phyloP scores from a whole-genome alignment of 169 alveolate species.

The Theileria orientalis region DNA sequence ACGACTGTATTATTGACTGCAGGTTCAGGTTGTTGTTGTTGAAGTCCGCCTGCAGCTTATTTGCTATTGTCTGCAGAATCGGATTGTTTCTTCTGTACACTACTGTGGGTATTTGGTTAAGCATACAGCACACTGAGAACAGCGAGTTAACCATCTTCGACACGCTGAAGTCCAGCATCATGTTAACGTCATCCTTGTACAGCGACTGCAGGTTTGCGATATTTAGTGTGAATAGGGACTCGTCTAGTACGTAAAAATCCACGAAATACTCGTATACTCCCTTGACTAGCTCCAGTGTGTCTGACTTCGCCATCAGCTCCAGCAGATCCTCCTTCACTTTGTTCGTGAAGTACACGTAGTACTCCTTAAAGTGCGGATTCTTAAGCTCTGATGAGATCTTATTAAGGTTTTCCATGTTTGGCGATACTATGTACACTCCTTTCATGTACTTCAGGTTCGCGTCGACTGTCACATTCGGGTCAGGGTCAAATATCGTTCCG shows the following conservation, averaged over 20 bases:
- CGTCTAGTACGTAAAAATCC: conserved; percentile 84
- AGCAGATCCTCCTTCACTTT: conserved; percentile 78
- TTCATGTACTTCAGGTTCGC: conserved; percentile 85
- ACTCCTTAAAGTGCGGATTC: conserved; percentile 85
- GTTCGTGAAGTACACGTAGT: conserved; percentile 87
- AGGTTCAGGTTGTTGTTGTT: conserved; percentile 55
- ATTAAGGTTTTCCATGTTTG: conserved; percentile 83
- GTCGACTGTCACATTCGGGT: conserved; percentile 17
- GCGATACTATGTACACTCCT: conserved; percentile 87
- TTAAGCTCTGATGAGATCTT: conserved; percentile 81
- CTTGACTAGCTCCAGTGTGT: conserved; percentile 85
- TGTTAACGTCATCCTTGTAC: conserved; percentile 7
- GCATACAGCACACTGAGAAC: conserved; percentile 41
- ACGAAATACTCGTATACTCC: conserved; percentile 87
- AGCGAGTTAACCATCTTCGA: conserved; percentile 4
- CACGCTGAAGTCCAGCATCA: conserved; percentile 16
- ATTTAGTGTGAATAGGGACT: conserved; percentile 84
- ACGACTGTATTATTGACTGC: conserved; percentile 37
- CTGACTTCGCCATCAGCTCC: conserved; percentile 89
- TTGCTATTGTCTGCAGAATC: conserved; percentile 36
- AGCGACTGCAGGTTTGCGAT: background rate
- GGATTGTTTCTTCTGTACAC: conserved; percentile 30
- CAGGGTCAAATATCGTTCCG: conserved; percentile 52
- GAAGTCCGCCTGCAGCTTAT: conserved; percentile 57
- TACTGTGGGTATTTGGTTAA: conserved; percentile 63